Conservation (phyloP, 352 stramenopile genomes). For the Blastocystis sp. region DNA sequence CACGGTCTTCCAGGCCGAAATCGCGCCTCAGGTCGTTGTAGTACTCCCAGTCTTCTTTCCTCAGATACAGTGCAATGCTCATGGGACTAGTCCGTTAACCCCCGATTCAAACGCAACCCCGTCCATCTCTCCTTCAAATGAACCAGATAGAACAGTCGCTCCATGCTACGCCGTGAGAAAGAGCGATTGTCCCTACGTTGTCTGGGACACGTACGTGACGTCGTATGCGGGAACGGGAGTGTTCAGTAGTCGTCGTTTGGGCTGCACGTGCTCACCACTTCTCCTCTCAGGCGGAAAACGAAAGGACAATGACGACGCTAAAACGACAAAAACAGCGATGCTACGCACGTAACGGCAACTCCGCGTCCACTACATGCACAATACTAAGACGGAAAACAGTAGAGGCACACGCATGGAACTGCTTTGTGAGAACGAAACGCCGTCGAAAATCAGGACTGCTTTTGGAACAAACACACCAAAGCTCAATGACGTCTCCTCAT, state of each 20-base stretch:
- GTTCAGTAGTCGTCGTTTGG: background rate
- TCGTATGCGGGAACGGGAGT: background rate
- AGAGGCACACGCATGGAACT: background rate
- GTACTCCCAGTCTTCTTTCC: background rate
- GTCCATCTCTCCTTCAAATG: background rate
- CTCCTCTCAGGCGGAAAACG: background rate
- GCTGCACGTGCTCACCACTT: background rate
- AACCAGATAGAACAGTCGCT: slow-evolving; percentile 6
- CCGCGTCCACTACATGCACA: background rate
- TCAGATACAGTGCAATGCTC: slow-evolving; percentile 6
- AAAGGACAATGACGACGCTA: background rate
- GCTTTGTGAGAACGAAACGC: background rate
- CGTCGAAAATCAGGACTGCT: background rate
- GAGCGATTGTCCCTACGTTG: background rate
- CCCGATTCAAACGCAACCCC: background rate
- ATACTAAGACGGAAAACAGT: background rate
- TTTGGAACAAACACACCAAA: slow-evolving; percentile 38
- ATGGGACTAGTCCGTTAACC: background rate
- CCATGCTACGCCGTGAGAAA: background rate
- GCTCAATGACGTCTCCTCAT: slow-evolving; percentile 33
- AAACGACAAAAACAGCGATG: background rate
- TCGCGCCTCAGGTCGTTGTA: background rate
- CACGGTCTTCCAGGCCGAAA: background rate
- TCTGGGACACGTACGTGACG: slow-evolving; percentile 14
- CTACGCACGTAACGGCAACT: background rate